Evolutionary conservation across 139 green algal genomes (phyloP).

Genomic region (Eudorina sp.): DNA sequence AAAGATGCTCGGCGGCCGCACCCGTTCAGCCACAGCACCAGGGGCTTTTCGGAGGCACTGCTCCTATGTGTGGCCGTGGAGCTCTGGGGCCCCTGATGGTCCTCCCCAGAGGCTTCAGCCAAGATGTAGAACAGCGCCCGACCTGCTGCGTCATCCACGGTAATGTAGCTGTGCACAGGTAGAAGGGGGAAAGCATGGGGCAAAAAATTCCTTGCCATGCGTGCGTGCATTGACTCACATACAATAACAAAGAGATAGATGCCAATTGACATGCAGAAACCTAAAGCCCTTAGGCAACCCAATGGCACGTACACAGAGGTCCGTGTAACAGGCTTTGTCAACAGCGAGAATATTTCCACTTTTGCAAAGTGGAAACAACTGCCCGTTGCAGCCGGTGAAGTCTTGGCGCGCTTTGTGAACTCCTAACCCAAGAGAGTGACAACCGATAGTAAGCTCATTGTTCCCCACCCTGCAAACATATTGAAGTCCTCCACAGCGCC

Average conservation of each 20-base stretch:
- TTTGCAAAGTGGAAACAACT: neutral
- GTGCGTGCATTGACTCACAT: neutral
- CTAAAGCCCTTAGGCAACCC: neutral
- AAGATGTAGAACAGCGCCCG: conserved; percentile 84
- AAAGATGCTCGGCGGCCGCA: no score
- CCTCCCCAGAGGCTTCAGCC: conserved; percentile 55
- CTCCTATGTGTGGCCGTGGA: neutral
- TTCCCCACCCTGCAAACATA: conserved; percentile 46
- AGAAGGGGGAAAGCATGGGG: no score
- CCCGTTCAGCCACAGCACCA: conserved; percentile 90
- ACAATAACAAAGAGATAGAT: neutral
- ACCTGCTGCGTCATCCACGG: conserved; percentile 78
- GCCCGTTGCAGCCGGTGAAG: neutral
- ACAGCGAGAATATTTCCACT: no score
- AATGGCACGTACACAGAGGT: neutral
- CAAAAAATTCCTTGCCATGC: neutral
- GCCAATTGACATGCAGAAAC: neutral
- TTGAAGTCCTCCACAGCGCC: conserved; percentile 41
- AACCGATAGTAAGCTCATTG: neutral
- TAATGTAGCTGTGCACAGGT: conserved; percentile 78
- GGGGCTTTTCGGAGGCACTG: conserved; percentile 48
- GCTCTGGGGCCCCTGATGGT: neutral
- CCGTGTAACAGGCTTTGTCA: neutral
- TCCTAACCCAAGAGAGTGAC: neutral
- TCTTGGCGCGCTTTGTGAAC: neutral